These are phyloP conservation scores for Capronia americana DNA, from an alignment of 2,329 filamentous ascomycete species.

Conservation along the genomic window DNA sequence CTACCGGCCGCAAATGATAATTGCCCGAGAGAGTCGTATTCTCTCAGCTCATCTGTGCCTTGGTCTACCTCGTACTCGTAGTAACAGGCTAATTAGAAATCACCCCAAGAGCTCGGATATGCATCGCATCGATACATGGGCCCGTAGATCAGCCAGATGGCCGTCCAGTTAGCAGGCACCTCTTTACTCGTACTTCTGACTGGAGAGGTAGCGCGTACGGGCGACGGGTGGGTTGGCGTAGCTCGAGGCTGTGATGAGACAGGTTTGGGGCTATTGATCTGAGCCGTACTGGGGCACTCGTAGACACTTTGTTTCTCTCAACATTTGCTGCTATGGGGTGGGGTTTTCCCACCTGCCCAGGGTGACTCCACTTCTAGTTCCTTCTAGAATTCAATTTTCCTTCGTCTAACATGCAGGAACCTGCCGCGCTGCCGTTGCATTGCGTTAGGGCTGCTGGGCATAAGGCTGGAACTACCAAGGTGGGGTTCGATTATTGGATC, in stretches of 20 bases:
- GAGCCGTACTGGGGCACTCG: background rate
- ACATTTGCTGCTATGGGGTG: background rate
- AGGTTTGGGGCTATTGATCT: background rate
- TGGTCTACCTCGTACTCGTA: too few species aligned
- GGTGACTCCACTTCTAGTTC: conserved; percentile 13
- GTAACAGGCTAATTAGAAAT: conserved; percentile 24
- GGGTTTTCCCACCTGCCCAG: conserved; percentile 7
- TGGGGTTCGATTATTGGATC: conserved; percentile 8
- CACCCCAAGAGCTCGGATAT: conserved; percentile 15
- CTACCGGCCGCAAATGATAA: background rate
- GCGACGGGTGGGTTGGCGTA: background rate
- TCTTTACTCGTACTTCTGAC: conserved; percentile 8
- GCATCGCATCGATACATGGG: conserved; percentile 14
- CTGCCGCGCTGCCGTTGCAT: conserved; percentile 31
- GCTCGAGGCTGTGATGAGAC: conserved; percentile 15
- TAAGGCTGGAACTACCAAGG: conserved; percentile 18
- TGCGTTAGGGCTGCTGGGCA: conserved; percentile 13
- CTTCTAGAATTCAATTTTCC: conserved; percentile 26
- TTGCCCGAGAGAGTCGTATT: background rate
- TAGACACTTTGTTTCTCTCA: background rate
- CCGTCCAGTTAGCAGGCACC: conserved; percentile 2
- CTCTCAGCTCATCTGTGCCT: conserved; percentile 7
- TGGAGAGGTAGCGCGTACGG: background rate
- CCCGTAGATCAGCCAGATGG: conserved; percentile 17
- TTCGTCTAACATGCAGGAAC: conserved; percentile 31